phyloP scores from a whole-genome alignment of 2,329 filamentous ascomycete species.

The Beauveria caledonica region DNA sequence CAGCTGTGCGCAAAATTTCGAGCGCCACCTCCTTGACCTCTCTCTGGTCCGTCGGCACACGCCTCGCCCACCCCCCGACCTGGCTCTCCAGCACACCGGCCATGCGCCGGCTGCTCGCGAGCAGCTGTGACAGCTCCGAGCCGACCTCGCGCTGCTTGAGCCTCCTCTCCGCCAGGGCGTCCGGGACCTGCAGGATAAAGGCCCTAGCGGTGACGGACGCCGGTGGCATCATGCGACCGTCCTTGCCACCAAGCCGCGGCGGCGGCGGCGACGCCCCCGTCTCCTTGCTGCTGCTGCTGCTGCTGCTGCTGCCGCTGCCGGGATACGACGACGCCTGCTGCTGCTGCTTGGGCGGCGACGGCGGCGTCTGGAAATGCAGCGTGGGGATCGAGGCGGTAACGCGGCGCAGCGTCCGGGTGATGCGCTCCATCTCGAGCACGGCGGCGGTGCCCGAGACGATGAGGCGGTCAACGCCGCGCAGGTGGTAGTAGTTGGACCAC shows the following conservation, averaged over 20 bases:
- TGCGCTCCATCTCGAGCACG: conserved; percentile 10
- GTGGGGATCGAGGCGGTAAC: conserved; percentile 8
- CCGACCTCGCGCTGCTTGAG: conserved; percentile 10
- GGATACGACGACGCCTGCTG: neutral
- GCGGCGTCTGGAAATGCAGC: neutral
- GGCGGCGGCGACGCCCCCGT: neutral
- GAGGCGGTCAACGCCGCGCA: conserved; percentile 12
- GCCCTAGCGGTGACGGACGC: conserved; percentile 7
- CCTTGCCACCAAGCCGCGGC: conserved; percentile 3
- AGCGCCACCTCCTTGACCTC: conserved; percentile 11
- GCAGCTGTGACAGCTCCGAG: conserved; percentile 10
- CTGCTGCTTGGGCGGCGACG: neutral
- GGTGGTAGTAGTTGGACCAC: conserved; percentile 13
- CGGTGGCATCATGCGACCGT: conserved; percentile 10
- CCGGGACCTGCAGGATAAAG: conserved; percentile 11
- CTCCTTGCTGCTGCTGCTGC: neutral
- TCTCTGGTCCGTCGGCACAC: conserved; percentile 11
- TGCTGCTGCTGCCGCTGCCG: neutral
- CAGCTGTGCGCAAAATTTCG: conserved; percentile 10
- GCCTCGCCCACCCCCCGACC: conserved; percentile 11
- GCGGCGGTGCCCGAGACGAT: conserved; percentile 11
- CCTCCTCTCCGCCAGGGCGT: conserved; percentile 6
- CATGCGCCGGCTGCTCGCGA: conserved; percentile 8
- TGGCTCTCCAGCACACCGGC: conserved; percentile 10
- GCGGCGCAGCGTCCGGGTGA: conserved; percentile 9